Percentiles rank a stretch among this genome's conserved stretches.
Evolutionary conservation across 345 rosid species (phyloP).

Genomic region (Eucalyptus brandiana): DNA sequence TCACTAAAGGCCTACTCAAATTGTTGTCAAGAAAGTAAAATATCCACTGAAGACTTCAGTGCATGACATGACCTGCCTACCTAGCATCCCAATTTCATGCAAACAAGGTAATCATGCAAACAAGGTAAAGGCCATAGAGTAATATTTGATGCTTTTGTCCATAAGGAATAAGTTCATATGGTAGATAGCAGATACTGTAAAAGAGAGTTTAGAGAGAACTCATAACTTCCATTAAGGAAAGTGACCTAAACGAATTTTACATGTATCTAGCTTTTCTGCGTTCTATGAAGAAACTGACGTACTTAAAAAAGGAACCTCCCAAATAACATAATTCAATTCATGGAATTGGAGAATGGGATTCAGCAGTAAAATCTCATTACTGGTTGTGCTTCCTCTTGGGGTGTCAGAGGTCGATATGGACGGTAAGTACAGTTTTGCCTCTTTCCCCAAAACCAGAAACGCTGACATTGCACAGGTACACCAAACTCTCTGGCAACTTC

Average conservation of each 20-base stretch:
- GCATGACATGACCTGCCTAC: neutral
- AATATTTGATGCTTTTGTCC: neutral
- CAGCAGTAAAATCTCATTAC: neutral
- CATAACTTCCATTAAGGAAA: neutral
- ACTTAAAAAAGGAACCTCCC: neutral
- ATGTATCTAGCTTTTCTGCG: neutral
- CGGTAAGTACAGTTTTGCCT: conserved; percentile 33
- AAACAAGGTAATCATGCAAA: neutral
- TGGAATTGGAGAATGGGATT: neutral
- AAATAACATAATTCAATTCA: neutral
- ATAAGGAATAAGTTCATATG: neutral
- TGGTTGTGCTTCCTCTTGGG: conserved; percentile 30
- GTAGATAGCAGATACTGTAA: neutral
- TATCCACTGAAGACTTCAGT: neutral
- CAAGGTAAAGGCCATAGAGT: neutral
- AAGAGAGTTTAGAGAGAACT: neutral
- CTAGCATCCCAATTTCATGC: neutral
- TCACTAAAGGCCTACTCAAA: neutral
- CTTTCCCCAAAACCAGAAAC: conserved; percentile 39
- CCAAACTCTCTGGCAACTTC: conserved; percentile 32
- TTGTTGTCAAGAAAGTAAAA: neutral
- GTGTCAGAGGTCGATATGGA: conserved; percentile 24
- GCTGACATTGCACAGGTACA: conserved; percentile 28
- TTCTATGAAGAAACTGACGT: neutral
- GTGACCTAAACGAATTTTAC: neutral